phyloP scores from a whole-genome alignment of 129 eudicot species.

The Heracleum sosnowskyi region DNA sequence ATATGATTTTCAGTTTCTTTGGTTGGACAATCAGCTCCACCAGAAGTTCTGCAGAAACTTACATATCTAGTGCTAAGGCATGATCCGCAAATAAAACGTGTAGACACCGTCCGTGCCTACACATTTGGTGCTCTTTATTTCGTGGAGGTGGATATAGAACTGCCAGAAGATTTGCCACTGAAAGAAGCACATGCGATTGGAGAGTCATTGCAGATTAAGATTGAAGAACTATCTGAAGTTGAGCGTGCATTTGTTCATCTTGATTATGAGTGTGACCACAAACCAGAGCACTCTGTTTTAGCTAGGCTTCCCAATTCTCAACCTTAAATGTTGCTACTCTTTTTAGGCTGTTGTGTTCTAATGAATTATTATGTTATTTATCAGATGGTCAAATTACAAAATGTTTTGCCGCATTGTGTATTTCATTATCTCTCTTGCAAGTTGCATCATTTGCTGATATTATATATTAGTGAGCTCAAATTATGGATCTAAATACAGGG shows the following conservation, averaged over 20 bases:
- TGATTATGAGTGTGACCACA: slow-evolving; percentile 75
- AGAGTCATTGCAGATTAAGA: slow-evolving; percentile 60
- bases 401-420: background rate
- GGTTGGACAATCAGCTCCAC: slow-evolving; percentile 68
- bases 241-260: slow-evolving; percentile 77
- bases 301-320: slow-evolving; percentile 46
- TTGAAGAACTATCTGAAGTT: slow-evolving; percentile 69
- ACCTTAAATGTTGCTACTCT: slow-evolving; percentile 22
- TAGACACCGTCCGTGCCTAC: slow-evolving; percentile 72
- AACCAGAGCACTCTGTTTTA: slow-evolving; percentile 68
- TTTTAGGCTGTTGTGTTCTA: background rate
- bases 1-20: slow-evolving; percentile 41
- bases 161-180: slow-evolving; percentile 62
- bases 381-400: background rate
- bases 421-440: background rate
- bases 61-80: slow-evolving; percentile 58
- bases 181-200: slow-evolving; percentile 71
- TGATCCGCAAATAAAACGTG: slow-evolving; percentile 52
- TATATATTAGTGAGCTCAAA: too few species aligned
- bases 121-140: slow-evolving; percentile 73
- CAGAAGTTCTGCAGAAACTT: slow-evolving; percentile 69
- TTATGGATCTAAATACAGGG: too few species aligned
- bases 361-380: background rate
- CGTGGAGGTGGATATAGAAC: slow-evolving; percentile 78
- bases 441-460: background rate